Evolutionary conservation across 768 basidiomycete species (phyloP).

Genomic region (Leucocoprinus sp.): DNA sequence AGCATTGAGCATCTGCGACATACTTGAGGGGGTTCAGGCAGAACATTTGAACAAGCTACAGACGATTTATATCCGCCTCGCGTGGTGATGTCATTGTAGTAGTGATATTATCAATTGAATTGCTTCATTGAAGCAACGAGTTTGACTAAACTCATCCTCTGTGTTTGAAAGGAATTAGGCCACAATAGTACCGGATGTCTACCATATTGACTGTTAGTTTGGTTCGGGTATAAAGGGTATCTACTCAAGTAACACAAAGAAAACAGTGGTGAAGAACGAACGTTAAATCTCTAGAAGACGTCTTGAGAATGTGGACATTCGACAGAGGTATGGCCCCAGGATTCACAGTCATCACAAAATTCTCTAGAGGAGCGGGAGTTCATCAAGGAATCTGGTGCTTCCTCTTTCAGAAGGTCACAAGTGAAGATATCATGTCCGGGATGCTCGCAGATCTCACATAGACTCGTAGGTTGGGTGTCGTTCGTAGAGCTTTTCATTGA

Average conservation of each 20-base stretch:
- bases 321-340: slow-evolving; percentile 62
- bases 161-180: neutral
- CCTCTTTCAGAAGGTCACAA: slow-evolving; percentile 67
- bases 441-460: slow-evolving; percentile 84
- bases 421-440: slow-evolving; percentile 83
- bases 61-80: slow-evolving; percentile 38
- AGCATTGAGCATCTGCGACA: no score
- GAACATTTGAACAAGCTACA: slow-evolving; percentile 52
- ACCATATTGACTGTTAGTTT: slow-evolving; percentile 11
- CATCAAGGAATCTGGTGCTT: slow-evolving; percentile 24
- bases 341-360: slow-evolving; percentile 83
- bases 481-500: slow-evolving; percentile 19
- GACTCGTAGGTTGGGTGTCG: slow-evolving; percentile 17
- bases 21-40: slow-evolving; percentile 20
- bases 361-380: slow-evolving; percentile 20
- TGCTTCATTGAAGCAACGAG: neutral
- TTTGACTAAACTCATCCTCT: neutral
- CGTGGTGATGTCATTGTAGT: neutral
- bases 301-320: slow-evolving; percentile 84
- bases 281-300: slow-evolving; percentile 51
- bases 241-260: neutral
- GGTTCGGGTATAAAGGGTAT: slow-evolving; percentile 19
- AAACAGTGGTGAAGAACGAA: slow-evolving; percentile 17
- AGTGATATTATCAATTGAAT: slow-evolving; percentile 2
- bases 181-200: slow-evolving; percentile 5